Evolutionary conservation across 2,329 filamentous ascomycete genomes (phyloP), one percentile per base, ranked within the genome.

Genomic region (Beauveria rudraprayagi): DNA sequence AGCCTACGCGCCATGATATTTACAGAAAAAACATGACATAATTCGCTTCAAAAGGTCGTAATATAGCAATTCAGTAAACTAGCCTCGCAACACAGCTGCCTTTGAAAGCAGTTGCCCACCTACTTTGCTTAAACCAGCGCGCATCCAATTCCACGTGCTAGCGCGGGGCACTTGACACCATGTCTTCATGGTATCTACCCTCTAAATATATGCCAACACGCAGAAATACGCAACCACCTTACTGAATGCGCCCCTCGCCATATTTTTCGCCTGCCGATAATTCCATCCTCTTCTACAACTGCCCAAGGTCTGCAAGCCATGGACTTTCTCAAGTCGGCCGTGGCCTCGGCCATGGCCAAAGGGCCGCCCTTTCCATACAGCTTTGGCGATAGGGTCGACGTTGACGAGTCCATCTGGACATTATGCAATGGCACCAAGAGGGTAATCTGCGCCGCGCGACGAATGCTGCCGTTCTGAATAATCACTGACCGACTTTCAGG

Each of bases 311-410:
- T 43, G 28, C 30, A 48, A 34, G 19, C 67, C 67, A 99, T 99
- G 94, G 92, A 99, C 74, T 97, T 97, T 71, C 84, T 99, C 71
- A 97, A 97, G 77, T 97, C 92, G 64, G 94, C 94, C 57, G 92
- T 97, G 72, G 93, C 92, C 51, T 97, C 94, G 64, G 93, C 92
- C 67, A 97, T 99, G 70, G 91, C 94, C 51, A 94, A 96, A 74
- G 92, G 93, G 2, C 92, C 92, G 58, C 88, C 92, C 6, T 96
- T 97, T 71, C 92, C 92, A 5, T 97, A 96, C 73, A 88, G 84
- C 53, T 94, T 97, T 71, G 93, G 92, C 69, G 94, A 99, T 75
- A 86, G 89, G 72, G 89, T 97, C 63, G 93, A 97, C 72, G 81
- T 94, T 58, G 91, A 95, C 72, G 87, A 94, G 70, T 96, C 93